phyloP scores from a whole-genome alignment of 768 basidiomycete species.

The Psilocybe azurescens region DNA sequence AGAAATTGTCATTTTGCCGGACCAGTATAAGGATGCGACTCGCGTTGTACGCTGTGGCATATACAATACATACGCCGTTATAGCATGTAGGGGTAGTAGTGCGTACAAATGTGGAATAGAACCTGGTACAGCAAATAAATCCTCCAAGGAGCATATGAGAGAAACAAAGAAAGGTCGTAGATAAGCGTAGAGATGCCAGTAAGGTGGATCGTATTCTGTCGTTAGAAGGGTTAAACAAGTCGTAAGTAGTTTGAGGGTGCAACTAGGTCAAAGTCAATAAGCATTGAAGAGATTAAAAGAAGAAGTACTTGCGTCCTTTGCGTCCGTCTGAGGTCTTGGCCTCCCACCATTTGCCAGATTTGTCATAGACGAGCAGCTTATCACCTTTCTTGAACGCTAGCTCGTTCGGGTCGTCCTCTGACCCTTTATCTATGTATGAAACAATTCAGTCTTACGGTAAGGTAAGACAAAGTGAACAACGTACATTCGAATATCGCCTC shows the following conservation, averaged over 20 bases:
- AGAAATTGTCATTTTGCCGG: not conserved
- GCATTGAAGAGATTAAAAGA: not conserved
- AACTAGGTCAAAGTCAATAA: constrained; percentile 27
- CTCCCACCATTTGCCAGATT: constrained; percentile 87
- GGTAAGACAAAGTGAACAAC: constrained; percentile 4
- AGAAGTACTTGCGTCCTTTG: constrained; percentile 61
- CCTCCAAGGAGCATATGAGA: not conserved
- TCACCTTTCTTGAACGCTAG: constrained; percentile 88
- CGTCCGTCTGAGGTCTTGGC: constrained; percentile 68
- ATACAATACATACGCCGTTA: not conserved
- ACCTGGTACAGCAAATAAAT: constrained; percentile 6
- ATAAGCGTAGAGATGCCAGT: too few relatives aligned
- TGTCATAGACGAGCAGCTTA: constrained; percentile 79
- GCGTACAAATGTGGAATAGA: not conserved
- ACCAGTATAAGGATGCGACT: too few relatives aligned
- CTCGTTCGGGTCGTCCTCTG: constrained; percentile 82
- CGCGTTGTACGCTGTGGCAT: too few relatives aligned
- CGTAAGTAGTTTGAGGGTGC: constrained; percentile 47
- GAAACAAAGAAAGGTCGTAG: not conserved
- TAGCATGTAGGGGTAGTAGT: not conserved
- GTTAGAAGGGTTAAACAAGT: constrained; percentile 19
- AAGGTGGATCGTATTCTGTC: not conserved
- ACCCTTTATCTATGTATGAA: constrained; percentile 29
- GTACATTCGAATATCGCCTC: constrained; percentile 54
- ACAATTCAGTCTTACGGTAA: constrained; percentile 8